Evolutionary conservation across 2,329 filamentous ascomycete genomes (phyloP), one percentile per base, ranked within the genome.

Genomic region (Exophiala bonariae): DNA sequence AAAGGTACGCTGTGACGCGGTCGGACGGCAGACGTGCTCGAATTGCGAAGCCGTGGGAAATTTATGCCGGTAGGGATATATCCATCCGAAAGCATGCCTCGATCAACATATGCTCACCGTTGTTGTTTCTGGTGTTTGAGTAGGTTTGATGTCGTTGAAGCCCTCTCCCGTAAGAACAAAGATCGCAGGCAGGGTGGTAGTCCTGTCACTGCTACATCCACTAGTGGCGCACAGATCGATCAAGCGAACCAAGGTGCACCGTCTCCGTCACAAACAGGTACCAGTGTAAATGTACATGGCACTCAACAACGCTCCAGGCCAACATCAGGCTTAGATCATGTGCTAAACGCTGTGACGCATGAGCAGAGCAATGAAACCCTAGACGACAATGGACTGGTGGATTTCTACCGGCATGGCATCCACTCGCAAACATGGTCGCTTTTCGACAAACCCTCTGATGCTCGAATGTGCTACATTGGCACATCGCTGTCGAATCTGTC

Each of bases 321-420:
- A n/a, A n/a, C n/a, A n/a, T n/a, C n/a, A n/a, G n/a, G n/a, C n/a
- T n/a, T n/a, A n/a, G n/a, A n/a, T n/a, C n/a, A n/a, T n/a, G n/a
- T n/a, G n/a, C n/a, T n/a, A n/a, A n/a, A n/a, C n/a, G n/a, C n/a
- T n/a, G n/a, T n/a, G n/a, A n/a, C n/a, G n/a, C n/a, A n/a, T n/a
- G n/a, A n/a, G n/a, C n/a, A n/a, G n/a, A n/a, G n/a, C n/a, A n/a
- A n/a, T n/a, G n/a, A n/a, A n/a, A n/a, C n/a, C n/a, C 38, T 41
- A 4, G 23, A 11, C 6, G 38, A 41, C 5, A 9, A 17, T n/a
- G 38, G 38, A 5, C 22, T 41, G 10, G 38, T 41, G 5, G 23
- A 41, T 14, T 41, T 41, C 38, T 41, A 28, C 16, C 38, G 31
- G 22, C 38, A 41, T 30, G 38, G 38, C 16, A 41, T 41, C n/a